Evolutionary conservation across 2,329 filamentous ascomycete species (phyloP).

Genomic region (Immersiporthe knoxdaviesiana): DNA sequence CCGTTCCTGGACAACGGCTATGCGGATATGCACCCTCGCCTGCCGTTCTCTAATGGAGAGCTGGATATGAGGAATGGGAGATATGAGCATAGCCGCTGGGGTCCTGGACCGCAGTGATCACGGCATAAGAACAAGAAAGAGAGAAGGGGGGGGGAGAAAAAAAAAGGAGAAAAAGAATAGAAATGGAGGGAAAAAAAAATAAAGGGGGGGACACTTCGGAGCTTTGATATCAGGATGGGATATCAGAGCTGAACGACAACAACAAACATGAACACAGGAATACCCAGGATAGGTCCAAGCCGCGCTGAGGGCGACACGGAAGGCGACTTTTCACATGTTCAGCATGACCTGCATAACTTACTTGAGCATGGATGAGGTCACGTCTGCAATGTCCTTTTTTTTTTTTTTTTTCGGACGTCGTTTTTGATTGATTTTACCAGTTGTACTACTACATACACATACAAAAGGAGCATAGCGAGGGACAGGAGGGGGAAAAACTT

Average conservation of each 20-base stretch:
- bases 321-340: not conserved
- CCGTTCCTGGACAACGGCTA: constrained; percentile 14
- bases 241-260: not conserved
- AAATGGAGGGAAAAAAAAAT: not conserved
- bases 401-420: not conserved
- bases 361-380: not conserved
- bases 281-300: not conserved
- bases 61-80: not conserved
- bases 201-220: not conserved
- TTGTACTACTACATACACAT: not conserved
- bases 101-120: constrained; percentile 5
- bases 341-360: not conserved
- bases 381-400: not conserved
- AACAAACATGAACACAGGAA: not conserved
- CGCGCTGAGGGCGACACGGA: not conserved
- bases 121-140: not conserved
- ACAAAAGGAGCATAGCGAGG: constrained; percentile 1
- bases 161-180: not conserved
- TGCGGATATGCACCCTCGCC: constrained; percentile 11
- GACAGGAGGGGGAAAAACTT: not conserved
- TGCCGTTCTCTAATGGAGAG: constrained; percentile 11
- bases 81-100: not conserved
- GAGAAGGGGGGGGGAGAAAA: too few species aligned
- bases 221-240: not conserved
- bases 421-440: not conserved